Conservation (phyloP, 495 filamentous ascomycete genomes). For the Xylaria flabelliformis region DNA sequence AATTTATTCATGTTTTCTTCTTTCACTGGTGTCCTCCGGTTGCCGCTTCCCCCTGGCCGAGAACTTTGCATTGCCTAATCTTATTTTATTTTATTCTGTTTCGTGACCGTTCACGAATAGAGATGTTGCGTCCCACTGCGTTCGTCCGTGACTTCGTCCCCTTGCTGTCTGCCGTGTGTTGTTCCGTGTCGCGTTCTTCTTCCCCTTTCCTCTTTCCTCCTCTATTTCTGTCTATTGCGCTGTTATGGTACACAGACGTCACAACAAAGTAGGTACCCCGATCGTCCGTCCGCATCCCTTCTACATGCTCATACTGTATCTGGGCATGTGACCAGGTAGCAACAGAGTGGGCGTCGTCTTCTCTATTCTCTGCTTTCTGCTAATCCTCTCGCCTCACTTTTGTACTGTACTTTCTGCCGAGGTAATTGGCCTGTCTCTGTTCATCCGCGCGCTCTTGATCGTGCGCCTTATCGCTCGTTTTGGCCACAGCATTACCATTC, state of each 20-base stretch:
- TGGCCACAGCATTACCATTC: neutral
- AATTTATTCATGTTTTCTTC: slow-evolving; percentile 1
- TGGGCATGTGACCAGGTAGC: neutral
- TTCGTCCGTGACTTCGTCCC: neutral
- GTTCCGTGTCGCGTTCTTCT: neutral
- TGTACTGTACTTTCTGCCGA: neutral
- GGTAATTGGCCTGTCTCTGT: neutral
- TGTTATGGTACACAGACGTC: neutral
- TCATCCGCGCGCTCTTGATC: neutral
- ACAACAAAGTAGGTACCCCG: too few species aligned
- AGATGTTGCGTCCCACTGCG: slow-evolving; percentile 1
- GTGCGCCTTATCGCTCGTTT: slow-evolving; percentile 14
- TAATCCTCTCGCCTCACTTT: neutral
- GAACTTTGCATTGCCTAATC: neutral
- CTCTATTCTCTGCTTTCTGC: neutral
- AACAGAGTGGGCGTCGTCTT: neutral
- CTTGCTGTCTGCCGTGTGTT: slow-evolving; percentile 2
- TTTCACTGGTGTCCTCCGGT: neutral
- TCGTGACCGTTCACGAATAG: neutral
- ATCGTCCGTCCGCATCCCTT: neutral
- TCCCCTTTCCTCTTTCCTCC: neutral
- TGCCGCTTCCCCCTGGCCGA: neutral
- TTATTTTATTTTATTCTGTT: neutral
- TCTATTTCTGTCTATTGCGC: neutral
- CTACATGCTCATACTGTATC: slow-evolving; percentile 1